Evolutionary conservation across 106 monocot species (phyloP).

Genomic region (Phalaenopsis aphrodite): DNA sequence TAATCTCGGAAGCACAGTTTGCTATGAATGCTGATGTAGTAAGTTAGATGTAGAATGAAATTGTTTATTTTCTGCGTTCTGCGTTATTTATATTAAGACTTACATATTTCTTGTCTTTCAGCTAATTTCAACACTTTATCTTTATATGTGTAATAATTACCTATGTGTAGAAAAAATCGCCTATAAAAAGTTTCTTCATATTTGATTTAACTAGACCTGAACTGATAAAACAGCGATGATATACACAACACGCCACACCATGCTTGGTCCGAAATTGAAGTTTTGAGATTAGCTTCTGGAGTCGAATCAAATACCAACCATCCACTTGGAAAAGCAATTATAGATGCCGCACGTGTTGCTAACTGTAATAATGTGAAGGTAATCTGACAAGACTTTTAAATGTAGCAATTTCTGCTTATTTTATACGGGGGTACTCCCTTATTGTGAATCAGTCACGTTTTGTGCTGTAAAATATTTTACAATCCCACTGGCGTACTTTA

Average conservation of each 20-base stretch:
- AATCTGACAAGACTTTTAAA: not conserved
- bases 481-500: not conserved
- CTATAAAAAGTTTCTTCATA: not conserved
- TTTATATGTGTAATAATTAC: not conserved
- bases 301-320: slow-evolving; percentile 95
- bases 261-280: slow-evolving; percentile 53
- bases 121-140: not conserved
- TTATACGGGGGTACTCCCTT: not conserved
- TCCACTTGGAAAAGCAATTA: slow-evolving; percentile 95
- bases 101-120: not conserved
- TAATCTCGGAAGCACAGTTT: not conserved
- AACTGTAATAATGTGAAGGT: slow-evolving; percentile 55
- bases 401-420: not conserved
- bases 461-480: not conserved
- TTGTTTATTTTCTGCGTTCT: not conserved
- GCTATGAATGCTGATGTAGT: not conserved
- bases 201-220: not conserved
- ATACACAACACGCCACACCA: slow-evolving; percentile 16
- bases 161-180: not conserved
- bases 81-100: not conserved
- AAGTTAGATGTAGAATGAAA: not conserved
- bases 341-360: slow-evolving; percentile 68
- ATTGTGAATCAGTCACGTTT: not conserved
- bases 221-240: slow-evolving; percentile 11
- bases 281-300: slow-evolving; percentile 81